Conservation (phyloP, 2,329 filamentous ascomycete species). For the Periconia macrospinosa region DNA sequence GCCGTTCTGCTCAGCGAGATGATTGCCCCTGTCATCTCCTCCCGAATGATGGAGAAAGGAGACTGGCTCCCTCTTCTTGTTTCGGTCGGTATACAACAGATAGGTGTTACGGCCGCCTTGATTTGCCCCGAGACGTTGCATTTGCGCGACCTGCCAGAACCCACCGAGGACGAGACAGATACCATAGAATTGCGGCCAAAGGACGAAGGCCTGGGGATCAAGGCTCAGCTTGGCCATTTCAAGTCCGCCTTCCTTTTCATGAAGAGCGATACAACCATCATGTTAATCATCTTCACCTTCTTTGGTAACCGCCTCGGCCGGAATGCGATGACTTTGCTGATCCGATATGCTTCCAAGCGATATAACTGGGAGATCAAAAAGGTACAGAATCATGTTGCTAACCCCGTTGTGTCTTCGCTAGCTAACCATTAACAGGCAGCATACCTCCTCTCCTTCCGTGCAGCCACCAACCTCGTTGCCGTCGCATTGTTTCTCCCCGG, state of each 20-base stretch:
- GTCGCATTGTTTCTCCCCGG: constrained; percentile 51
- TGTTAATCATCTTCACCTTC: constrained; percentile 48
- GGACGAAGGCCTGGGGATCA: constrained; percentile 21
- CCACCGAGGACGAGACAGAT: constrained; percentile 12
- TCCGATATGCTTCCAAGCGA: constrained; percentile 57
- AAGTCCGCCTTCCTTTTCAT: constrained; percentile 43
- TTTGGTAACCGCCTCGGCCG: constrained; percentile 53
- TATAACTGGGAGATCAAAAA: constrained; percentile 53
- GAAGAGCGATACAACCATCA: constrained; percentile 45
- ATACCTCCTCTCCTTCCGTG: constrained; percentile 50
- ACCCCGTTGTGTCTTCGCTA: constrained; percentile 24
- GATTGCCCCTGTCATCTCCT: constrained; percentile 36
- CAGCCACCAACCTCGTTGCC: constrained; percentile 51
- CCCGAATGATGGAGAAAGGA: constrained; percentile 35
- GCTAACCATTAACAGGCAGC: constrained; percentile 32
- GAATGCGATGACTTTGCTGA: constrained; percentile 50
- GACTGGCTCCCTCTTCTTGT: constrained; percentile 37
- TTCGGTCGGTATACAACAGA: constrained; percentile 30
- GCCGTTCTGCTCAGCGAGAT: constrained; percentile 38
- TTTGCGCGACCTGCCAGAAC: constrained; percentile 35
- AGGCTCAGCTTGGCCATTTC: constrained; percentile 39
- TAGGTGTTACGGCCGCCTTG: constrained; percentile 28
- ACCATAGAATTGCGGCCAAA: constrained; percentile 20
- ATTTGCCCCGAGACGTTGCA: constrained; percentile 40
- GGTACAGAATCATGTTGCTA: constrained; percentile 1